Base-by-base conservation (phyloP, 176 grass and related monocot species). In the Saccharum officinarum region DNA sequence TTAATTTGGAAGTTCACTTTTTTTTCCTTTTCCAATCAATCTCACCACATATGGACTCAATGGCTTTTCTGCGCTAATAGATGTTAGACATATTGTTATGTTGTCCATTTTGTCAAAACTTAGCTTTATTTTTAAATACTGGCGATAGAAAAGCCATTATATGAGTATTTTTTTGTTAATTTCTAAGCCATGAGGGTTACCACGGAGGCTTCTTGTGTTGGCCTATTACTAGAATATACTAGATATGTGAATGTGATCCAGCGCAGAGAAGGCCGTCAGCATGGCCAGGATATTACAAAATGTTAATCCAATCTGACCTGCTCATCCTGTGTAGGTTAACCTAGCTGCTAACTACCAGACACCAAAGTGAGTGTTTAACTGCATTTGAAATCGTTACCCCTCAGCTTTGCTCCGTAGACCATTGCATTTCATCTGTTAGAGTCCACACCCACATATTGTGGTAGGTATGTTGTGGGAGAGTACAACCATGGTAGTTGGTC, bases 351-450 rank as follows among this genome's bases (percentile, higher is more conserved):
- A 44, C 7, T 38, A 74, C 47, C 59, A 75, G 33, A 41, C 20
- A 33, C 52, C 52, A 57, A 26, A 46, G 38, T 80, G 49, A n/a
- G 10, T 25, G 22, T 50, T 80, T 17, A 18, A n/a, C 41, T 73
- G 45, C 59, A 36, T 34, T 18, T 82, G 49, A 74, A 38, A 10
- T 62, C 22, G 30, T 37, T 10, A 64, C 0, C 34, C 13, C 46
- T 25, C 6, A 34, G 9, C 22, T 77, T 3, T 47, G 14, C 59
- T 23, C 18, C 41, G 11, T 38, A 64, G 15, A 65, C 31, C 16
- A 63, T 20, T 76, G 30, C 65, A 34, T 67, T 83, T 64, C 9
- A 31, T 66, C 44, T 79, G n/a, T n/a, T n/a, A n/a, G n/a, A n/a
- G n/a, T n/a, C n/a, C 22, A 12, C 41, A 71, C 30, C 65, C 41